Conservation (phyloP, 495 filamentous ascomycete species). For the Antarctomyces pellizariae region DNA sequence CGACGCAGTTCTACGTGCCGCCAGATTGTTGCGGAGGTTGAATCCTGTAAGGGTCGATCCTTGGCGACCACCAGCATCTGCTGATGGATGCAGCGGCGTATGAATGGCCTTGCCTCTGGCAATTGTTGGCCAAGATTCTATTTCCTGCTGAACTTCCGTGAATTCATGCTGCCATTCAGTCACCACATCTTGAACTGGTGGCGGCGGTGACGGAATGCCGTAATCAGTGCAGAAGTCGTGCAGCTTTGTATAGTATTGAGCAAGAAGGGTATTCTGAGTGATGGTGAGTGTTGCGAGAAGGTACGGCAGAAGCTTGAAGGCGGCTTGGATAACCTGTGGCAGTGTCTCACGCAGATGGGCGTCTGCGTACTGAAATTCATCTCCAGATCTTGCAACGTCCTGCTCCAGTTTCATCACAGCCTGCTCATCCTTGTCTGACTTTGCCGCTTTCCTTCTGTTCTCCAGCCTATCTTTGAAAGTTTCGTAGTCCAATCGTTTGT, state of each 20-base stretch:
- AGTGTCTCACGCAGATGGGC: conserved; percentile 53
- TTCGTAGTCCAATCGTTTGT: conserved; percentile 79
- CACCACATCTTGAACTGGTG: conserved; percentile 49
- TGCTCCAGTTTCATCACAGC: conserved; percentile 51
- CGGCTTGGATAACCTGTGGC: conserved; percentile 48
- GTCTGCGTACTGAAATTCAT: conserved; percentile 64
- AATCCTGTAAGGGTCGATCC: conserved; percentile 14
- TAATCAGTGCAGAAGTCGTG: conserved; percentile 54
- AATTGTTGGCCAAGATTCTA: conserved; percentile 51
- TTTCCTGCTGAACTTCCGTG: conserved; percentile 36
- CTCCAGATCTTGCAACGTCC: conserved; percentile 44
- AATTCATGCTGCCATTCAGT: conserved; percentile 43
- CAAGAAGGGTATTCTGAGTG: conserved; percentile 66
- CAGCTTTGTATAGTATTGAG: conserved; percentile 62
- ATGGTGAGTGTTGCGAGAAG: conserved; percentile 50
- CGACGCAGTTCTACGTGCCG: conserved; percentile 8
- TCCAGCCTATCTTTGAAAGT: conserved; percentile 52
- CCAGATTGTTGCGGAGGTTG: conserved; percentile 16
- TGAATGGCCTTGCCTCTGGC: conserved; percentile 54
- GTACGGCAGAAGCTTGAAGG: conserved; percentile 60
- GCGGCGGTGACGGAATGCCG: conserved; percentile 49
- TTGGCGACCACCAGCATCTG: conserved; percentile 11
- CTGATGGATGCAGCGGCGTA: conserved; percentile 28
- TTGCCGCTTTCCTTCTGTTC: conserved; percentile 43
- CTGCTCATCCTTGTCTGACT: conserved; percentile 54